A percentile compares a stretch with the other conserved stretches of the same genome.
Evolutionary conservation across 1,284 basidiomycete species (phyloP).

Genomic region (Chalciporus piperatoides): DNA sequence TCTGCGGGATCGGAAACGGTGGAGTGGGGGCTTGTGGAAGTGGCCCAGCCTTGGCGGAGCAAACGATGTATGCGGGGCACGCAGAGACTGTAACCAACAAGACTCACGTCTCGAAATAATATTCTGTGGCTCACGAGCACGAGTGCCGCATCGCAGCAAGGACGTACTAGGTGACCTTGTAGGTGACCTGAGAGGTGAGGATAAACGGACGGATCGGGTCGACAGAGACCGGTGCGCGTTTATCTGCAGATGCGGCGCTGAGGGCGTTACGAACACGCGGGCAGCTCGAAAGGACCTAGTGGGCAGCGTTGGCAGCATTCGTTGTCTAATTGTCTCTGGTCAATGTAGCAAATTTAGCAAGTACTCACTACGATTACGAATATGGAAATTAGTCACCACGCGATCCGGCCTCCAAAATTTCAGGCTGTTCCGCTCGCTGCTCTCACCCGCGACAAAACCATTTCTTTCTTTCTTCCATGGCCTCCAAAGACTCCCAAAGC

Average conservation of each 20-base stretch:
- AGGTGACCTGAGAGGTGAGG: slow-evolving; percentile 14
- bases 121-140: slow-evolving; percentile 11
- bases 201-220: slow-evolving; percentile 22
- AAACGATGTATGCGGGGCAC: slow-evolving; percentile 2
- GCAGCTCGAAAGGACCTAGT: slow-evolving; percentile 18
- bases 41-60: slow-evolving; percentile 66
- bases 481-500: slow-evolving; percentile 23
- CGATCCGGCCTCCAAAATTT: slow-evolving; percentile 29
- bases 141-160: slow-evolving; percentile 11
- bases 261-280: slow-evolving; percentile 27
- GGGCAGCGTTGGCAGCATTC: slow-evolving; percentile 17
- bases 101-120: slow-evolving; percentile 28
- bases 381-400: slow-evolving; percentile 24
- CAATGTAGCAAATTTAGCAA: slow-evolving; percentile 16
- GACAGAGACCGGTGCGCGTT: slow-evolving; percentile 19
- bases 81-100: slow-evolving; percentile 13
- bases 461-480: slow-evolving; percentile 25
- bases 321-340: too few relatives aligned
- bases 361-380: background rate
- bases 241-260: slow-evolving; percentile 25
- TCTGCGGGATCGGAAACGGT: slow-evolving; percentile 82
- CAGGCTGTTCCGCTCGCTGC: slow-evolving; percentile 15
- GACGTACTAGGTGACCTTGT: slow-evolving; percentile 15
- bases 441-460: slow-evolving; percentile 18
- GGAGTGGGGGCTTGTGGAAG: slow-evolving; percentile 76